A percentile compares a stretch with the other conserved stretches of the same genome.
phyloP scores from a whole-genome alignment of 176 grass and related monocot genomes.

The Carex myosuroides region DNA sequence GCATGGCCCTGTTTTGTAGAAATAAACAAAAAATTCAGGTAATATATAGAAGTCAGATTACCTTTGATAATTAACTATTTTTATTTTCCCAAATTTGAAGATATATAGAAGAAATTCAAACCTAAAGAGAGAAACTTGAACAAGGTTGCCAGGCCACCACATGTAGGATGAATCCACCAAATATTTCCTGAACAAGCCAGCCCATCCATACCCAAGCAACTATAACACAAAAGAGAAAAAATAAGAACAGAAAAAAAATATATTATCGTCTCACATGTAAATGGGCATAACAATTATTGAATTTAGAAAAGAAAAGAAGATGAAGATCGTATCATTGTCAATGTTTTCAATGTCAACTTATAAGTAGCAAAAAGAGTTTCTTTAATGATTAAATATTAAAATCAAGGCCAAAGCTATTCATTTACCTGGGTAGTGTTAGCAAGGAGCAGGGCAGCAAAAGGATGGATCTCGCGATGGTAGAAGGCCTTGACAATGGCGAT shows the following conservation, averaged over 20 bases:
- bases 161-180: conserved; percentile 40
- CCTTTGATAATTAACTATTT: background rate
- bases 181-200: conserved; percentile 35
- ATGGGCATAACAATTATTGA: background rate
- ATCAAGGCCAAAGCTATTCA: background rate
- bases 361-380: background rate
- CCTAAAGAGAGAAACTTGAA: conserved; percentile 49
- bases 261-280: background rate
- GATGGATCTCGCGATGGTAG: conserved; percentile 50
- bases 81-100: background rate
- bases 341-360: background rate
- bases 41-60: background rate
- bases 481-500: conserved; percentile 76
- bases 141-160: conserved; percentile 46
- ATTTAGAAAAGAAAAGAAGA: background rate
- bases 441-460: conserved; percentile 51
- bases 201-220: conserved; percentile 46
- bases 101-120: background rate
- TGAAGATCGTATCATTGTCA: background rate
- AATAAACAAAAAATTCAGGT: background rate
- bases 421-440: conserved; percentile 37
- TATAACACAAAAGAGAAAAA: background rate
- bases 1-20: conserved; percentile 43
- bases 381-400: background rate
- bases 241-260: background rate